A percentile compares a stretch with the other conserved stretches of the same genome.
These are phyloP conservation scores for Naegleria fowleri DNA, from an alignment of 208 protist species.

Conservation along the genomic window DNA sequence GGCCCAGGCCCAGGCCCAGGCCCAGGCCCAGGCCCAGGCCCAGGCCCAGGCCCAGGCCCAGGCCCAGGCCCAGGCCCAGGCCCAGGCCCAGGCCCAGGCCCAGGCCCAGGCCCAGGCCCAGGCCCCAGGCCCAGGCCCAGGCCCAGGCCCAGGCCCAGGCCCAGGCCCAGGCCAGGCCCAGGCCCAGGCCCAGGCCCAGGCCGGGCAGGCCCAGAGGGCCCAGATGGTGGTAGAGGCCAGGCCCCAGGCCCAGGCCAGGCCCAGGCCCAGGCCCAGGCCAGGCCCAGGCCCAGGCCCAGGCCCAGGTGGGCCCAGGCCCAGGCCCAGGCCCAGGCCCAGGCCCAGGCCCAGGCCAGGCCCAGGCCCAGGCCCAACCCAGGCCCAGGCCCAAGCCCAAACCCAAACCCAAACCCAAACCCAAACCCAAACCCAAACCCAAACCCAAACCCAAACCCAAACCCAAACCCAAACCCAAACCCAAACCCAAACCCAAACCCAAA, in stretches of 20 bases:
- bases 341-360: slow-evolving; percentile 13
- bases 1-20: slow-evolving; percentile 15
- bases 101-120: not conserved
- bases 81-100: not conserved
- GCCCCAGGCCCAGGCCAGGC: too few species aligned
- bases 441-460: not conserved
- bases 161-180: not conserved
- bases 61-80: not conserved
- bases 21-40: slow-evolving; percentile 14
- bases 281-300: too few species aligned
- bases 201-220: too few species aligned
- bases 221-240: too few species aligned
- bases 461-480: slow-evolving; percentile 7
- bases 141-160: not conserved
- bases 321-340: slow-evolving; percentile 15
- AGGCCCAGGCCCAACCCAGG: too few species aligned
- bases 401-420: slow-evolving; percentile 18
- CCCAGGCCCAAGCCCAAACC: slow-evolving; percentile 6
- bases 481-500: not conserved
- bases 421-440: slow-evolving; percentile 10
- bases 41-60: slow-evolving; percentile 6
- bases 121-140: slow-evolving; percentile 10
- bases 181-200: slow-evolving; percentile 13
- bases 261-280: too few species aligned
- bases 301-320: too few species aligned